phyloP scores from a whole-genome alignment of 208 protist species.

The Crithidia bombi region DNA sequence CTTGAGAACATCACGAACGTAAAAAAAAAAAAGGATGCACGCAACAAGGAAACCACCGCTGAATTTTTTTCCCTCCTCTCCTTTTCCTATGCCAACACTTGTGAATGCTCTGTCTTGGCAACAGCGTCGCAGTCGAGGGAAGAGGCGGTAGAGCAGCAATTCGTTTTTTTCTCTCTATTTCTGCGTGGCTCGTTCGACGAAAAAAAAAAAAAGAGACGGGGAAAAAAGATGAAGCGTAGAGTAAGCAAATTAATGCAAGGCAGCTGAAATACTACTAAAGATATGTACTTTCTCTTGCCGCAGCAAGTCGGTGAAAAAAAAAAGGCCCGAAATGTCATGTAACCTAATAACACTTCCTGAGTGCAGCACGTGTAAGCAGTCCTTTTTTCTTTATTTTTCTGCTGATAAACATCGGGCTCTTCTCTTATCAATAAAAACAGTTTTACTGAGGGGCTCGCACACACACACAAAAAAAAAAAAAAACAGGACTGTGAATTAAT shows the following conservation, averaged over 20 bases:
- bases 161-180: not conserved
- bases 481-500: constrained; percentile 17
- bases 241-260: too few species aligned
- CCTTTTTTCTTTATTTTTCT: constrained; percentile 3
- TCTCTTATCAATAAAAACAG: not conserved
- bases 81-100: too few species aligned
- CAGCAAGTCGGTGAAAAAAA: not conserved
- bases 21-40: not conserved
- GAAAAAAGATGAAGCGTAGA: not conserved
- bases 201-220: not conserved
- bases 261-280: not conserved
- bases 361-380: not conserved
- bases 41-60: too few species aligned
- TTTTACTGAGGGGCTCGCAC: too few species aligned
- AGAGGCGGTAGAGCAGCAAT: too few species aligned
- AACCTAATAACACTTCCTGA: too few species aligned
- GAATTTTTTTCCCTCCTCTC: not conserved
- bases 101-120: not conserved
- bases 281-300: not conserved
- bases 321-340: too few species aligned
- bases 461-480: constrained; percentile 10
- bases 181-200: not conserved
- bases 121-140: too few species aligned
- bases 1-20: constrained; percentile 23
- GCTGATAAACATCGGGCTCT: too few species aligned